Percentiles rank a stretch among this genome's conserved stretches.
Conservation (phyloP, 2,329 filamentous ascomycete genomes). For the Neodidymelliopsis sp. region DNA sequence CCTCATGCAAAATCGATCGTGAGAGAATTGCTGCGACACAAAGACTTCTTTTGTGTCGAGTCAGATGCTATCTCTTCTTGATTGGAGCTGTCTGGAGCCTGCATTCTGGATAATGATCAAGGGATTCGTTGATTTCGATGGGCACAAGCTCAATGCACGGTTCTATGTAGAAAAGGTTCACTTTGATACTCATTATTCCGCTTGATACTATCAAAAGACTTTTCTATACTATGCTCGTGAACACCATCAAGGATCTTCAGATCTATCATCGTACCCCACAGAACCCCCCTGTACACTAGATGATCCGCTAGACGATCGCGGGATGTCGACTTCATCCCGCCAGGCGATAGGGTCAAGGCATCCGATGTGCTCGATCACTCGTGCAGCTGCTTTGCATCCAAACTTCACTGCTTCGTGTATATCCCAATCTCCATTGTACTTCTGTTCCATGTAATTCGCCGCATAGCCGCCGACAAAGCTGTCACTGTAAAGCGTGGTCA, state of each 20-base stretch:
- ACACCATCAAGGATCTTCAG: background rate
- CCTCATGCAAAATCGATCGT: too few species aligned
- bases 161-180: too few species aligned
- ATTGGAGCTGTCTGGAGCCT: too few species aligned
- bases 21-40: too few species aligned
- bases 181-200: too few species aligned
- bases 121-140: too few species aligned
- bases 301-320: background rate
- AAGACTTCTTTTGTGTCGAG: too few species aligned
- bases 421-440: background rate
- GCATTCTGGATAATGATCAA: too few species aligned
- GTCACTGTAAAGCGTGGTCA: background rate
- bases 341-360: background rate
- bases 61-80: too few species aligned
- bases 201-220: too few species aligned
- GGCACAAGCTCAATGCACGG: too few species aligned
- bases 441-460: background rate
- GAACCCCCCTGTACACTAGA: background rate
- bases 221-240: too few species aligned
- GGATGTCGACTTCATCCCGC: background rate
- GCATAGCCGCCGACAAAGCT: background rate
- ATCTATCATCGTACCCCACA: background rate
- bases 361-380: background rate
- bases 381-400: background rate
- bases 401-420: background rate